Base-by-base conservation (phyloP, 805 yeast genomes). In the Candida pseudoglaebosa region DNA sequence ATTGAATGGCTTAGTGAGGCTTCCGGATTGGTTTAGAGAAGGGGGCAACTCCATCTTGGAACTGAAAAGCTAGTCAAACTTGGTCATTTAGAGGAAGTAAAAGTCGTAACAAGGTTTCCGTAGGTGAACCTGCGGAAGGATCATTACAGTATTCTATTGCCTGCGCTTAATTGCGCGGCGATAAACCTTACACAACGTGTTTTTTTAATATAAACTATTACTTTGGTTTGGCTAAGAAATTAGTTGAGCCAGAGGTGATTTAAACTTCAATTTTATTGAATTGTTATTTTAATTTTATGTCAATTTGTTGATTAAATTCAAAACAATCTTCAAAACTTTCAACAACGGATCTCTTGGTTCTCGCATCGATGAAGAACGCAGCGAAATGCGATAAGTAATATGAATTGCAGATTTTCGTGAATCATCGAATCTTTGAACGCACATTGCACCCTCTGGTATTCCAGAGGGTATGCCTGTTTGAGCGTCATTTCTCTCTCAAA, bases 391-490 rank as follows among this genome's bases (percentile, higher is more conserved):
- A 62, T 61, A 62, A 53, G 67, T 62, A 56, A 47, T 61, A 66
- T 61, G 69, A 54, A 51, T 57, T 40, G 43, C 43, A 40, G 43
- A 40, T 36, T 36, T 40, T 40, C 43, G 43, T 40, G 43, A 36
- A 40, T 64, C 71, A 65, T 61, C 64, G 66, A 64, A 61, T 62
- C 61, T 63, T 65, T 62, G 68, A 65, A 65, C 70, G 67, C 70
- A 64, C 68, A 63, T 65, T 64, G 70, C 69, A 57, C 69, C 62
- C 58, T 57, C 45, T 54, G 66, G 65, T 57, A 59, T 39, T 39
- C 40, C 35, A 37, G 20, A 24, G 42, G 38, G 42, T 29, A 39
- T 21, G 24, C 24, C 24, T 21, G 24, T 21, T 21, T 21, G 24
- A 21, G 68, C 63, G 67, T 59, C 64, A 57, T 58, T 58, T 56